Conservation (phyloP, 371 early-diverging fungal species). For the Sporodiniella umbellata region DNA sequence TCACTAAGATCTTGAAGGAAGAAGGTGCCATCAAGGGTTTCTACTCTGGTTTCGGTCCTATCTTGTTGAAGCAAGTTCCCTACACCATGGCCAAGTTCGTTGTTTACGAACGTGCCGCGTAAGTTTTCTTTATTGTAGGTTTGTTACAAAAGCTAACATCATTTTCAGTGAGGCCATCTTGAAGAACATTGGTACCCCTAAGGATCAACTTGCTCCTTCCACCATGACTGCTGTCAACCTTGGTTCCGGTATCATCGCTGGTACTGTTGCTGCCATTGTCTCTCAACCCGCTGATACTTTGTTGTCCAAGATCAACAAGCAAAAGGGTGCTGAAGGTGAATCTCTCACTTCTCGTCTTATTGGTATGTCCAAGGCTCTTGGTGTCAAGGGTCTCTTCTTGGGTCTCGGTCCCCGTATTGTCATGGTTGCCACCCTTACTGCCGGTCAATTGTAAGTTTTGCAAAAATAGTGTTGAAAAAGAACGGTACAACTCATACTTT, state of each 20-base stretch:
- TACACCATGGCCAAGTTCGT: constrained; percentile 67
- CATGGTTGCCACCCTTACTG: constrained; percentile 78
- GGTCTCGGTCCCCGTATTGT: constrained; percentile 76
- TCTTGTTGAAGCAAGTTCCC: constrained; percentile 74
- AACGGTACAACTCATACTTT: not conserved
- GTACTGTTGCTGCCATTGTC: constrained; percentile 58
- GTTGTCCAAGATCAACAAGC: constrained; percentile 67
- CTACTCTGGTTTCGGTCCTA: constrained; percentile 78
- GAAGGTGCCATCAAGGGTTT: constrained; percentile 71
- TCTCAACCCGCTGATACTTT: constrained; percentile 62
- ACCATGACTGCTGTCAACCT: constrained; percentile 49
- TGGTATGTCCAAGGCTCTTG: constrained; percentile 61
- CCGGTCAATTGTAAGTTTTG: constrained; percentile 59
- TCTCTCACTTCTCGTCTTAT: constrained; percentile 54
- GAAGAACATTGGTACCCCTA: constrained; percentile 41
- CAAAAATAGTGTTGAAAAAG: not conserved
- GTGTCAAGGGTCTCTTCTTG: constrained; percentile 61
- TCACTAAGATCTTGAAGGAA: constrained; percentile 59
- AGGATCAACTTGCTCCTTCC: constrained; percentile 48
- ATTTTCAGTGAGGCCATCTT: constrained; percentile 58
- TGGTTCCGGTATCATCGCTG: constrained; percentile 54
- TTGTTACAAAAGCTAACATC: no score
- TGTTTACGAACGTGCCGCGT: constrained; percentile 54
- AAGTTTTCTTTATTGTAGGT: no score
- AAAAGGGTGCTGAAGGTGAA: constrained; percentile 61